These are phyloP conservation scores for Lactarius trivialis DNA, from an alignment of 768 basidiomycete species.

Conservation along the genomic window DNA sequence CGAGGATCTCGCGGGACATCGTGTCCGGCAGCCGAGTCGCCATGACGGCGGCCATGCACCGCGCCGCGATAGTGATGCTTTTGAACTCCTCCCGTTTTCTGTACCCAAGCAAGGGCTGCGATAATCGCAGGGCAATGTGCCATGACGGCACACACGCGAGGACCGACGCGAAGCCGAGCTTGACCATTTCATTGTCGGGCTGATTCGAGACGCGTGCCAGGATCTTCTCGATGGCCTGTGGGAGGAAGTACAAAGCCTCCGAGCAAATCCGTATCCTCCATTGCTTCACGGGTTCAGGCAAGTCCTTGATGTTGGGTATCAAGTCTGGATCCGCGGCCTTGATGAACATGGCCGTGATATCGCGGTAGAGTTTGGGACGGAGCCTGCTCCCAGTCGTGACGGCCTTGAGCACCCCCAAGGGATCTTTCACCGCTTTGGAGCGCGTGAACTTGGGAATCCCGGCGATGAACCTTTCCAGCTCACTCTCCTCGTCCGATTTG, in stretches of 20 bases:
- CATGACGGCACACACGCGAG: not conserved
- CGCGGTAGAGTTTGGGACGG: not conserved
- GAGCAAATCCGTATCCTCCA: not conserved
- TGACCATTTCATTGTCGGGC: not conserved
- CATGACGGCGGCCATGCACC: conserved; percentile 1
- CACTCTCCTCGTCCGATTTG: conserved; percentile 2
- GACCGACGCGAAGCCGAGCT: not conserved
- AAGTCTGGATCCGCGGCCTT: not conserved
- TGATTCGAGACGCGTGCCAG: not conserved
- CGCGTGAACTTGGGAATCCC: conserved; percentile 10
- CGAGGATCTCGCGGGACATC: not conserved
- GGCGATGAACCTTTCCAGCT: not conserved
- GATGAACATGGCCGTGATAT: not conserved
- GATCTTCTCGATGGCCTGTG: not conserved
- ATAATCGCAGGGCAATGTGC: not conserved
- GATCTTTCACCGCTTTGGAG: not conserved
- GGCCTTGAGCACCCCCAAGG: not conserved
- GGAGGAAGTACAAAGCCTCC: conserved; percentile 1
- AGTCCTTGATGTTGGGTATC: not conserved
- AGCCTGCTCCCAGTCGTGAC: not conserved
- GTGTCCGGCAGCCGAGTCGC: not conserved
- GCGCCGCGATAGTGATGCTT: not conserved
- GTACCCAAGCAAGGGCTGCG: not conserved
- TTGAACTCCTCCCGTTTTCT: not conserved
- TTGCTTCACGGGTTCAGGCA: not conserved